A percentile compares a stretch with the other conserved stretches of the same genome.
These are phyloP conservation scores for Aphanomyces invadans DNA, from an alignment of 352 stramenopile species.

Conservation along the genomic window DNA sequence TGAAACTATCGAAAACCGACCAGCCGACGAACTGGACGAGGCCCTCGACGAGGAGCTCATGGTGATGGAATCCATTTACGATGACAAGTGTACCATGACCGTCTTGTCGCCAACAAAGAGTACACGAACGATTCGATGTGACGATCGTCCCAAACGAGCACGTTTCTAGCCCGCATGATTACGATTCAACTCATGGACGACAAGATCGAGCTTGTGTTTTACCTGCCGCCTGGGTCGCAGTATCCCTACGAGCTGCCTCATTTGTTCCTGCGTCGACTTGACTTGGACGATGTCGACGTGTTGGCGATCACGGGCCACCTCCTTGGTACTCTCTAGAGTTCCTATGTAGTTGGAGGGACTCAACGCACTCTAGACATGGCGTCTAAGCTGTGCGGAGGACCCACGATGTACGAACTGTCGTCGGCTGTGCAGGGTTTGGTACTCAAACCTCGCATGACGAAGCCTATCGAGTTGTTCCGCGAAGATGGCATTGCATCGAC, in stretches of 20 bases:
- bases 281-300: conserved; percentile 27
- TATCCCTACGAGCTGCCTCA: conserved; percentile 69
- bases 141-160: no score
- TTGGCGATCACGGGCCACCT: conserved; percentile 12
- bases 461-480: conserved; percentile 29
- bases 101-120: no score
- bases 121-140: conserved; percentile 25
- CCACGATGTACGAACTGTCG: conserved; percentile 76
- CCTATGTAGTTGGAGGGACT: no score
- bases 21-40: conserved; percentile 40
- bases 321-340: conserved; percentile 10
- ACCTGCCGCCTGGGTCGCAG: conserved; percentile 38
- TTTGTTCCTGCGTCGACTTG: conserved; percentile 40
- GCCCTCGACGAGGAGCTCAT: conserved; percentile 69
- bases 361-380: no score
- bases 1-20: background rate
- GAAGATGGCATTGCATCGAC: conserved; percentile 32
- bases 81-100: conserved; percentile 36
- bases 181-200: conserved; percentile 42
- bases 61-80: conserved; percentile 76
- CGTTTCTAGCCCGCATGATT: conserved; percentile 32
- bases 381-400: conserved; percentile 46
- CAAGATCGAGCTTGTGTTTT: conserved; percentile 45
- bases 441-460: conserved; percentile 23
- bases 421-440: conserved; percentile 55